Conservation (phyloP, 768 basidiomycete genomes). For the Leccinum boreale region DNA sequence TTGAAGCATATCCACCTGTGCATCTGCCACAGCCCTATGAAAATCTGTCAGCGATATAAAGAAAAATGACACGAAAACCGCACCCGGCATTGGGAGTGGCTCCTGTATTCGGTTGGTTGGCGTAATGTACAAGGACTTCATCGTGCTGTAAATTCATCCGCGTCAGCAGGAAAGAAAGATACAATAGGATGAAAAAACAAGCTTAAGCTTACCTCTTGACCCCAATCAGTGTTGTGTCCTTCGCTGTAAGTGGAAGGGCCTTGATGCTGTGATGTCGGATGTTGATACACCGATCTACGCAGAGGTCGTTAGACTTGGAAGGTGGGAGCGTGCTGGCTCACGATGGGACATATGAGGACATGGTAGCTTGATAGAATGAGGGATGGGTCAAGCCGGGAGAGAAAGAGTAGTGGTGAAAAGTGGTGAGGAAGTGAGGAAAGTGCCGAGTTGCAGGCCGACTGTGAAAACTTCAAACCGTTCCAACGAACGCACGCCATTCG, state of each 20-base stretch:
- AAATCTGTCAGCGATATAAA: not conserved
- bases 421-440: not conserved
- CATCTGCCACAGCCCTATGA: not conserved
- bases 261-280: not conserved
- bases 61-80: not conserved
- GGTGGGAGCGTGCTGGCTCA: not conserved
- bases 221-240: not conserved
- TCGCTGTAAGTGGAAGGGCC: not conserved
- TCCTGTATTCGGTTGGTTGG: not conserved
- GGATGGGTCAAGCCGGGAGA: not conserved
- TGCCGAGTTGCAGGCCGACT: not conserved
- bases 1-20: not conserved
- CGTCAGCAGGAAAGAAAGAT: not conserved
- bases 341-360: not conserved
- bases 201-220: not conserved
- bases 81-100: not conserved
- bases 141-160: not conserved
- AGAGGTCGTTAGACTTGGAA: not conserved
- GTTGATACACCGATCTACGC: not conserved
- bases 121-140: not conserved
- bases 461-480: not conserved
- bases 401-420: not conserved
- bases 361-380: not conserved
- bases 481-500: not conserved
- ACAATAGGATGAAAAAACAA: not conserved